Evolutionary conservation across 2,329 filamentous ascomycete genomes (phyloP), one percentile per base, ranked within the genome.

Genomic region (Pyricularia pennisetigena): DNA sequence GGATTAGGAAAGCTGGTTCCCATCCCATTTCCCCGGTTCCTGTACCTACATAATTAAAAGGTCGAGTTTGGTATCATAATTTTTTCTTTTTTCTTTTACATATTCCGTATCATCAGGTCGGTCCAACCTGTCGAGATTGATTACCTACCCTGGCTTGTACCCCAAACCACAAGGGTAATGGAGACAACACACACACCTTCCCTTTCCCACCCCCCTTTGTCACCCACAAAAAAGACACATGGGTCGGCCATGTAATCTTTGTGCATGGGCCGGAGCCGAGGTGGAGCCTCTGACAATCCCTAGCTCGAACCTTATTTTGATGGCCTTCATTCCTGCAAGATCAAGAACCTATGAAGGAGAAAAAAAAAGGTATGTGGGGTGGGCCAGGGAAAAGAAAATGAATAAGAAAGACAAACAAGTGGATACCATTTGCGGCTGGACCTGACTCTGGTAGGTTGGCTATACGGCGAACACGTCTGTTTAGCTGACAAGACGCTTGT

Each of bases 291-390:
- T 68, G 35, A 65, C 32, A 57, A 35, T 24, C 41, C 41, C 35
- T 35, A 49, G 32, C 28, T 35, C 64, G 24, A 65, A 65, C 64
- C 64, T 65, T 65, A 65, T 65, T 65, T 65, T 49, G 30, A 65
- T 65, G 64, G 64, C 64, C 64, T 35, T 24, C 64, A 30, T 65
- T 65, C 3, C 32, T 49, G 32, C 30, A 35, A 28, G 62, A 29
- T 32, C 62, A 32, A 20, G n/a, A 49, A 49, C 41, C 8, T 49
- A n/a, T 49, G 41, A 8, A 49, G 41, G 61, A 4, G 24, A 63
- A 29, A 29, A 29, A 64, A n/a, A 7, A 49, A n/a, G 41, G 20
- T 16, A 35, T 29, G 62, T 30, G 28, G 28, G 62, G n/a, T 23
- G 62, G 30, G n/a, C 16, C 62, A n/a, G 26, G 30, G 62, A 64